Conservation (phyloP, 768 basidiomycete genomes). For the Boletus reticulatus region DNA sequence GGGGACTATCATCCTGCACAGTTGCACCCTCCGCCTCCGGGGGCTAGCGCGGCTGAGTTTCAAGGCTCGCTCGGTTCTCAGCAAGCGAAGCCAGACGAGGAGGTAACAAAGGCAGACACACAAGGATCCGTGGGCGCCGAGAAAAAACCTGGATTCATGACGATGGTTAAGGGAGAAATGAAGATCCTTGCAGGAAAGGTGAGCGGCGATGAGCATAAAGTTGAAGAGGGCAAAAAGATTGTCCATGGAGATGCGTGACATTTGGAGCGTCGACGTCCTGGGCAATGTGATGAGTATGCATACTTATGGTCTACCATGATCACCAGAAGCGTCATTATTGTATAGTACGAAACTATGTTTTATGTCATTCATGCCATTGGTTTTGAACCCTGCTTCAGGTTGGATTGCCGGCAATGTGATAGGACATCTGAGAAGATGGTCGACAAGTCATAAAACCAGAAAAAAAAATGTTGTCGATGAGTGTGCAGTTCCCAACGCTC, state of each 20-base stretch:
- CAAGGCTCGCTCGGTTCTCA: not conserved
- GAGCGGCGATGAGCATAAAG: slow-evolving; percentile 26
- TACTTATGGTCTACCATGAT: not conserved
- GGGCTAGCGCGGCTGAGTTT: slow-evolving; percentile 15
- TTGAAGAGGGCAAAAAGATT: slow-evolving; percentile 28
- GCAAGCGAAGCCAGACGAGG: not conserved
- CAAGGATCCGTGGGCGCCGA: slow-evolving; percentile 1
- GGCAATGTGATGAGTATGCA: not conserved
- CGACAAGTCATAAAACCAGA: no score
- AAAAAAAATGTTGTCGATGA: no score
- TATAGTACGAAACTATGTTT: slow-evolving; percentile 4
- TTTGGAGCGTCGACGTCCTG: not conserved
- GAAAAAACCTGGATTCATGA: slow-evolving; percentile 28
- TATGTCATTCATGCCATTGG: not conserved
- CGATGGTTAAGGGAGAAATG: slow-evolving; percentile 34
- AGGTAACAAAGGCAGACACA: not conserved
- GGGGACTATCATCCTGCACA: slow-evolving; percentile 29
- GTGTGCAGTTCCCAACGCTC: no score
- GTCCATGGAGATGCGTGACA: slow-evolving; percentile 25
- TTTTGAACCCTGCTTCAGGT: no score
- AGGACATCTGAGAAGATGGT: no score
- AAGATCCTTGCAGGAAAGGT: slow-evolving; percentile 32
- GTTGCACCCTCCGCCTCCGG: slow-evolving; percentile 27
- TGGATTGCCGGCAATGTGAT: no score
- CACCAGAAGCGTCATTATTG: not conserved